A percentile compares a stretch with the other conserved stretches of the same genome.
phyloP scores from a whole-genome alignment of 768 basidiomycete species.

The Gautieria morchelliformis region DNA sequence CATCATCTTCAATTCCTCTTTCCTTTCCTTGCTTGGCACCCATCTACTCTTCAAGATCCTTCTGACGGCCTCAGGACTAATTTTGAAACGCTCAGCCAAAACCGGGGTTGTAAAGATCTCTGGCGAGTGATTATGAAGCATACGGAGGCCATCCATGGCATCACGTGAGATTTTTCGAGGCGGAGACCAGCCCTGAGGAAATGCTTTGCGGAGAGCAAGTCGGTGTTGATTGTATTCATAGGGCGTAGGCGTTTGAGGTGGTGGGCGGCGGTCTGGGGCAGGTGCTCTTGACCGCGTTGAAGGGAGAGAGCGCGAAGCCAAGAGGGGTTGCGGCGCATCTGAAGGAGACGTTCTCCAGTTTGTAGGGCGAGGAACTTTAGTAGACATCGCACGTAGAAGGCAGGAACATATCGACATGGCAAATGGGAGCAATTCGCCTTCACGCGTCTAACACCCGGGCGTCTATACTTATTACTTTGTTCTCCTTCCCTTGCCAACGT shows the following conservation, averaged over 20 bases:
- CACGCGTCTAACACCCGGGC: background rate
- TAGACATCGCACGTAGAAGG: background rate
- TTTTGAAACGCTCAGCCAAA: conserved; percentile 68
- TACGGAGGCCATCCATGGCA: conserved; percentile 73
- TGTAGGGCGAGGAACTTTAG: conserved; percentile 9
- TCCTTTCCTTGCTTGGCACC: conserved; percentile 43
- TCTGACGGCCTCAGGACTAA: conserved; percentile 73
- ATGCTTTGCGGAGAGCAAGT: conserved; percentile 37
- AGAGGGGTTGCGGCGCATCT: conserved; percentile 3
- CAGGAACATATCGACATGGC: background rate
- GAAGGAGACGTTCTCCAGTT: conserved; percentile 15
- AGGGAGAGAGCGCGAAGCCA: conserved; percentile 1
- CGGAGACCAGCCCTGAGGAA: conserved; percentile 67
- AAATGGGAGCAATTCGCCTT: too few relatives aligned
- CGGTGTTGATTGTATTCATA: conserved; percentile 37
- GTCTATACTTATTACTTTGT: background rate
- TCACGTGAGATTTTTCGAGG: conserved; percentile 72
- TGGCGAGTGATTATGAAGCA: conserved; percentile 55
- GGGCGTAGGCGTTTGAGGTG: conserved; percentile 26
- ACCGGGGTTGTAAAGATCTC: conserved; percentile 52
- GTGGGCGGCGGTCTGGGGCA: conserved; percentile 10
- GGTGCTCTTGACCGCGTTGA: conserved; percentile 12
- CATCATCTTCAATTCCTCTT: conserved; percentile 14
- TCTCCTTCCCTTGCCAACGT: background rate
- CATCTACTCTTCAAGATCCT: conserved; percentile 72